These are phyloP conservation scores for Dioszegia crocea DNA, from an alignment of 768 basidiomycete genomes.

Conservation along the genomic window DNA sequence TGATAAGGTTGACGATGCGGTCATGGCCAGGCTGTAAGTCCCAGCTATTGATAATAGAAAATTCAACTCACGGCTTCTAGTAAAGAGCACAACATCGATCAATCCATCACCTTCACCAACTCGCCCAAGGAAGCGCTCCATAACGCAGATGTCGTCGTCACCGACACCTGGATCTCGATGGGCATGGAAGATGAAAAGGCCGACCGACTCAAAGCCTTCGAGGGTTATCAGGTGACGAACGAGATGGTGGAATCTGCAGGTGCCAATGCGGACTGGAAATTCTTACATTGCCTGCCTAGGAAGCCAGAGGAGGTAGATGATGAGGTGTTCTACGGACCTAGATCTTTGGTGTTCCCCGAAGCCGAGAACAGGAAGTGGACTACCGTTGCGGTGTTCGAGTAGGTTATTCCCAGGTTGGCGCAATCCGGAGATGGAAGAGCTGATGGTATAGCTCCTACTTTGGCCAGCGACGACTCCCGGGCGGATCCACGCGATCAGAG, in stretches of 20 bases:
- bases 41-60: neutral
- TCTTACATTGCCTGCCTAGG: conserved; percentile 92
- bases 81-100: conserved; percentile 35
- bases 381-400: conserved; percentile 77
- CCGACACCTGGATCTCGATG: conserved; percentile 99
- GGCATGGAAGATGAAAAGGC: conserved; percentile 93
- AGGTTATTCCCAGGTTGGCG: conserved; percentile 9
- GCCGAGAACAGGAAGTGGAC: conserved; percentile 98
- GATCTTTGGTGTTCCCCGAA: conserved; percentile 87
- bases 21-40: conserved; percentile 74
- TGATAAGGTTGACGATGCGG: conserved; percentile 54
- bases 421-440: neutral
- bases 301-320: conserved; percentile 93
- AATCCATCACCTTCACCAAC: conserved; percentile 45
- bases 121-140: conserved; percentile 76
- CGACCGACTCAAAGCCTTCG: conserved; percentile 76
- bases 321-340: conserved; percentile 90
- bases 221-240: conserved; percentile 92
- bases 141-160: conserved; percentile 89
- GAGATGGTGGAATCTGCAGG: conserved; percentile 72
- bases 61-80: conserved; percentile 11
- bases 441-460: neutral
- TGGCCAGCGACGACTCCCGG: neutral
- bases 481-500: neutral
- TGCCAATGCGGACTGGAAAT: conserved; percentile 83